Evolutionary conservation across 1,284 basidiomycete species (phyloP), one percentile per base, ranked within the genome.

Genomic region (Melampsora americana): DNA sequence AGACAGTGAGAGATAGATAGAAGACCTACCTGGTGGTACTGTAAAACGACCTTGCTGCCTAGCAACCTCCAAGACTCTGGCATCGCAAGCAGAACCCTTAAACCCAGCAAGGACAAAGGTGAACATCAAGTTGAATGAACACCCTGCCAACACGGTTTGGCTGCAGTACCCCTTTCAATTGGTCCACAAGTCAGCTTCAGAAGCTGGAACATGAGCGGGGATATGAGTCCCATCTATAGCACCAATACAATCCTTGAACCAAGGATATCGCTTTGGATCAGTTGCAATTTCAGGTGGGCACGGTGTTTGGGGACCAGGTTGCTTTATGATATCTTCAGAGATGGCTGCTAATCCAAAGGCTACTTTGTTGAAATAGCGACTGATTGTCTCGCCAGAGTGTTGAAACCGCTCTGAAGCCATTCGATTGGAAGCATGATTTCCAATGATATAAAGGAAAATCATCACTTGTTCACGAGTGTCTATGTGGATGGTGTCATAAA

Each of bases 71-170:
- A 85, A 69, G 0, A 78, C 67, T 1, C 77, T 77, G 5, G 50
- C 20, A 44, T 85, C 83, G 26, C 82, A 79, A n/a, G 82, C 82
- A 79, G 81, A 83, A 2, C 84, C 83, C 73, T 85, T 83, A 81
- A 82, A 85, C 53, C 83, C 83, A 64, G 78, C 78, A 26, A 83
- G 79, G 56, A 84, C 69, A 77, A 83, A 84, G 44, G 77, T 77
- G 67, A 84, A 84, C 9, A 59, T 64, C 42, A 84, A 68, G 64
- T 78, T 68, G 62, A 83, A 83, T 30, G 61, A 46, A 39, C 79
- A 83, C 11, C 79, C 82, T 44, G 81, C 81, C 20, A 84, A 77
- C 2, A 82, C 68, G 77, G 84, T 84, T 18, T 79, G 78, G 9
- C 80, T 81, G 12, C 81, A 71, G 2, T 28, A 28, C 11, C 82